These are phyloP conservation scores for Quercus dentata DNA, from an alignment of 306 rosid genomes.

Conservation along the genomic window DNA sequence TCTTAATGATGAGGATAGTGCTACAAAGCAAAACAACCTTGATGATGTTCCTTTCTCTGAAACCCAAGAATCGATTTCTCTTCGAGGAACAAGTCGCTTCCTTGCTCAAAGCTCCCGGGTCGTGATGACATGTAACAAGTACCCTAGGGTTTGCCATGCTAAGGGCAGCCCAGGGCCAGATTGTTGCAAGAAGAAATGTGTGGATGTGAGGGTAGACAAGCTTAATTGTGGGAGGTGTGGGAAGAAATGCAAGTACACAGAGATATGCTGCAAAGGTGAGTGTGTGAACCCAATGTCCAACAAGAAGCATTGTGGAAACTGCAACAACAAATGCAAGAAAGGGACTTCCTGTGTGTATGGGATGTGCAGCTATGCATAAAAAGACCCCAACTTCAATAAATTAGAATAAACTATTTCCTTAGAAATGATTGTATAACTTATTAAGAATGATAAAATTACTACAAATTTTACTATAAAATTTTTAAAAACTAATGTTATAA, in stretches of 20 bases:
- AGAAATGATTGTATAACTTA: too few relatives aligned
- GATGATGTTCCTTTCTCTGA: background rate
- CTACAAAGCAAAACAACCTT: background rate
- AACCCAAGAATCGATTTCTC: slow-evolving; percentile 6
- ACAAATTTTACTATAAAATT: too few relatives aligned
- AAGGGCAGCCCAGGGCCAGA: slow-evolving; percentile 43
- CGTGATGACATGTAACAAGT: slow-evolving; percentile 38
- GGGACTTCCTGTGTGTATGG: slow-evolving; percentile 45
- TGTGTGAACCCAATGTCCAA: slow-evolving; percentile 57
- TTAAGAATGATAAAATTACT: too few relatives aligned
- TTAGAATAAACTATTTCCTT: too few relatives aligned
- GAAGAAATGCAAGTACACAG: slow-evolving; percentile 47
- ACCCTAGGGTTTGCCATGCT: slow-evolving; percentile 35
- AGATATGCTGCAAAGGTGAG: slow-evolving; percentile 58
- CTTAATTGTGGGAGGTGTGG: slow-evolving; percentile 67
- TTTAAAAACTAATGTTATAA: too few relatives aligned
- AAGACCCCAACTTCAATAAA: background rate
- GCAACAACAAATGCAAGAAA: slow-evolving; percentile 50
- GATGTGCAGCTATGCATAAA: slow-evolving; percentile 67
- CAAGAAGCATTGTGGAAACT: slow-evolving; percentile 56
- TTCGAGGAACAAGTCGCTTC: slow-evolving; percentile 32
- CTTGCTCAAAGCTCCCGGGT: slow-evolving; percentile 18
- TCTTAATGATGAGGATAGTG: background rate
- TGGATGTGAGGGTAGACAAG: slow-evolving; percentile 29
- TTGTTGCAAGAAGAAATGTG: slow-evolving; percentile 60